Evolutionary conservation across 257 asterid species (phyloP).

Genomic region (Solanum medicagineum): DNA sequence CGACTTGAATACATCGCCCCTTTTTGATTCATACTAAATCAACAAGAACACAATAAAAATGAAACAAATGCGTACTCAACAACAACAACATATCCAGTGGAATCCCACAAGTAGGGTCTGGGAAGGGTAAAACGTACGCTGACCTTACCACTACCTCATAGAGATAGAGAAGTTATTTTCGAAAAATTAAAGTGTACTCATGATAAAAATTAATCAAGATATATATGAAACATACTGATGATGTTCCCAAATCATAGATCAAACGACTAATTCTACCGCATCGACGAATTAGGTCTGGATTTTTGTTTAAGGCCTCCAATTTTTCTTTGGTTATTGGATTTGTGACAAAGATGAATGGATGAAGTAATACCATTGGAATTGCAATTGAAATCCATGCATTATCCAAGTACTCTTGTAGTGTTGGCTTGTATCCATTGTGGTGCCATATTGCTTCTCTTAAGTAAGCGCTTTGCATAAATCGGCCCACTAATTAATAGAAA

Average conservation of each 20-base stretch:
- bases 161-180: no score
- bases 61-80: no score
- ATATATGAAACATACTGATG: background rate
- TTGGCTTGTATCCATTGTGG: slow-evolving; percentile 12
- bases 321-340: slow-evolving; percentile 21
- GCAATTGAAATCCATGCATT: slow-evolving; percentile 27
- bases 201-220: no score
- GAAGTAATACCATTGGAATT: slow-evolving; percentile 6
- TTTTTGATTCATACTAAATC: background rate
- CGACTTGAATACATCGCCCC: background rate
- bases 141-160: no score
- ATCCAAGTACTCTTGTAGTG: slow-evolving; percentile 17
- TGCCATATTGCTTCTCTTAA: slow-evolving; percentile 31
- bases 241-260: slow-evolving; percentile 35
- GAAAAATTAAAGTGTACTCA: no score
- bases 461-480: slow-evolving; percentile 15
- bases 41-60: background rate
- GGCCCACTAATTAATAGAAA: slow-evolving; percentile 8
- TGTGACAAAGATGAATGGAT: slow-evolving; percentile 10
- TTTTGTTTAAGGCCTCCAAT: slow-evolving; percentile 1
- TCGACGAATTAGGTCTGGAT: slow-evolving; percentile 15
- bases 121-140: no score
- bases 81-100: no score
- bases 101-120: no score
- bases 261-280: slow-evolving; percentile 21